phyloP scores from a whole-genome alignment of 2,329 filamentous ascomycete genomes.

The Paraphoma chrysanthemicola region DNA sequence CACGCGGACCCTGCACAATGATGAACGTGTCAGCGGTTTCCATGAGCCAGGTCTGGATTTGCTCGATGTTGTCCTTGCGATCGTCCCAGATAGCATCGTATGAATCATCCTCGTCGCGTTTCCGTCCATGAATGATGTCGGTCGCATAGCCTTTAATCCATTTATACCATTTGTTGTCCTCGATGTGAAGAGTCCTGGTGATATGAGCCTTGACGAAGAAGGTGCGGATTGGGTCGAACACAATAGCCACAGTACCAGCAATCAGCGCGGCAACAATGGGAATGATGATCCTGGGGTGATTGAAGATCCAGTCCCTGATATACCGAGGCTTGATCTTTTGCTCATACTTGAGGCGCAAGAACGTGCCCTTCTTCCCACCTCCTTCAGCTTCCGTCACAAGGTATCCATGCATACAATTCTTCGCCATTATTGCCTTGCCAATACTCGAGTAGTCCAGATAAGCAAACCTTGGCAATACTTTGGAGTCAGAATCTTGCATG shows the following conservation, averaged over 20 bases:
- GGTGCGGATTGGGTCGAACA: conserved; percentile 90
- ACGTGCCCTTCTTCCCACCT: conserved; percentile 77
- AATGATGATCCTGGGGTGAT: conserved; percentile 86
- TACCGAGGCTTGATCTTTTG: conserved; percentile 77
- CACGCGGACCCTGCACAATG: conserved; percentile 88
- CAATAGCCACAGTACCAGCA: conserved; percentile 80
- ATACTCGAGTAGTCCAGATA: conserved; percentile 77
- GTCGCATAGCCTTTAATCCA: conserved; percentile 81
- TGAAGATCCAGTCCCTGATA: conserved; percentile 86
- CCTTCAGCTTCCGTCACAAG: conserved; percentile 71
- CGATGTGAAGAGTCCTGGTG: conserved; percentile 75
- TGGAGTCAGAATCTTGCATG: conserved; percentile 84
- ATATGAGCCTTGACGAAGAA: conserved; percentile 92
- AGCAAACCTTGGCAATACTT: conserved; percentile 80
- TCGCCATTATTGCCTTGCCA: conserved; percentile 82
- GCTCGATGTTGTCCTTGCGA: conserved; percentile 79
- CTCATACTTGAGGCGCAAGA: conserved; percentile 84
- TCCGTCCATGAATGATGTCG: conserved; percentile 68
- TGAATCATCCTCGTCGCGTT: conserved; percentile 67
- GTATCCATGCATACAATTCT: conserved; percentile 90
- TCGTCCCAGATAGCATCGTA: conserved; percentile 87
- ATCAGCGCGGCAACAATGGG: conserved; percentile 81
- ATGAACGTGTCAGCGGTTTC: conserved; percentile 92
- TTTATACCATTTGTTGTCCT: conserved; percentile 74
- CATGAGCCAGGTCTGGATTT: conserved; percentile 83